Evolutionary conservation across 1,139 yeast species (phyloP).

Genomic region (Martiniozyma asiatica): DNA sequence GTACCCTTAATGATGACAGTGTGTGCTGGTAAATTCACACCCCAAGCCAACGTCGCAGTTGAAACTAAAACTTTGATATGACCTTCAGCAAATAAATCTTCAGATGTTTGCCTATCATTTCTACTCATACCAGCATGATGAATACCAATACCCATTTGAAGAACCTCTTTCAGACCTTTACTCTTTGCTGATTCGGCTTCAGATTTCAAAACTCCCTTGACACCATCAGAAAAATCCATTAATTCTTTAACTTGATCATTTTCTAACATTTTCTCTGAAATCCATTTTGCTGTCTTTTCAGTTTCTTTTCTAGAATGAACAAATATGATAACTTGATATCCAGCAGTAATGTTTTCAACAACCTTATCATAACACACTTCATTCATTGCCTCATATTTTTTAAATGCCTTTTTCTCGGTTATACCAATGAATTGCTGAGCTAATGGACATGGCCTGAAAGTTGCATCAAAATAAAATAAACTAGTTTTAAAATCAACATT

Average conservation of each 20-base stretch:
- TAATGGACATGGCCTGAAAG: constrained; percentile 85
- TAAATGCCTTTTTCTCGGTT: constrained; percentile 73
- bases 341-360: constrained; percentile 46
- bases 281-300: constrained; percentile 65
- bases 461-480: constrained; percentile 67
- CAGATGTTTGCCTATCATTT: constrained; percentile 66
- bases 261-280: constrained; percentile 49
- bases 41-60: constrained; percentile 97
- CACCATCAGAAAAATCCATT: constrained; percentile 42
- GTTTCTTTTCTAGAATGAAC: constrained; percentile 95
- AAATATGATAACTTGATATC: constrained; percentile 72
- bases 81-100: constrained; percentile 83
- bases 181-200: constrained; percentile 51
- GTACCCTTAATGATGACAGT: constrained; percentile 94
- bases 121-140: constrained; percentile 90
- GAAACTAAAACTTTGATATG: constrained; percentile 73
- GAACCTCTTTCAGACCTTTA: constrained; percentile 43
- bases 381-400: constrained; percentile 72
- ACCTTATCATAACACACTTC: constrained; percentile 85
- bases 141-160: constrained; percentile 71
- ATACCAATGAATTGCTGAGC: constrained; percentile 83
- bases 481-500: constrained; percentile 51
- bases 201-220: constrained; percentile 46
- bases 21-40: constrained; percentile 95
- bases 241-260: constrained; percentile 39